These are phyloP conservation scores for Fusarium piperis DNA, from an alignment of 2,329 filamentous ascomycete genomes.

Conservation along the genomic window DNA sequence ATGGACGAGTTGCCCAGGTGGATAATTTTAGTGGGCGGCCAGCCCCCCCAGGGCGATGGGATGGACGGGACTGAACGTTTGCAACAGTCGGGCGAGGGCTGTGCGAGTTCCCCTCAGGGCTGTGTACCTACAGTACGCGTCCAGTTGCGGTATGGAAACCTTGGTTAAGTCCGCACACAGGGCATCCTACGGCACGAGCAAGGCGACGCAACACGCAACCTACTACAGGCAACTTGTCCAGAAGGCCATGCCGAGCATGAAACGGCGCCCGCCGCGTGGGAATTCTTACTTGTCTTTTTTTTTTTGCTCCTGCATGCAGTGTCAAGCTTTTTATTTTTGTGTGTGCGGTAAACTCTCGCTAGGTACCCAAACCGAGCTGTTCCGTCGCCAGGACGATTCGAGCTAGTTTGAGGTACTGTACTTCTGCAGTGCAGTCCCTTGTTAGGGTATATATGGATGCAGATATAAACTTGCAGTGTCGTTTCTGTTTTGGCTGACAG, in stretches of 20 bases:
- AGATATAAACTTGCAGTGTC: background rate
- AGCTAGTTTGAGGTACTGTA: background rate
- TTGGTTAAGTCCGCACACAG: slow-evolving; percentile 2
- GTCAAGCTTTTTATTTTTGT: background rate
- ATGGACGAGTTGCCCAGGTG: background rate
- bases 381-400: background rate
- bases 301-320: background rate
- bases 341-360: background rate
- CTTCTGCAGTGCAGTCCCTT: background rate
- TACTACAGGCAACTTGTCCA: too few species aligned
- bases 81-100: slow-evolving; percentile 5
- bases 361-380: background rate
- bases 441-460: background rate
- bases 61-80: slow-evolving; percentile 3
- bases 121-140: slow-evolving; percentile 24
- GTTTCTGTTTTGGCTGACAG: background rate
- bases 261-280: background rate
- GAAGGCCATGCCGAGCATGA: background rate
- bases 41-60: background rate
- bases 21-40: slow-evolving; percentile 9
- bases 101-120: slow-evolving; percentile 27
- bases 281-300: background rate
- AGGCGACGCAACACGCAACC: background rate
- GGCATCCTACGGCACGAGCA: background rate
- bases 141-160: slow-evolving; percentile 8